Percentiles rank a stretch among this genome's conserved stretches.
These are phyloP conservation scores for Letharia columbiana DNA, from an alignment of 495 filamentous ascomycete genomes.

Conservation along the genomic window DNA sequence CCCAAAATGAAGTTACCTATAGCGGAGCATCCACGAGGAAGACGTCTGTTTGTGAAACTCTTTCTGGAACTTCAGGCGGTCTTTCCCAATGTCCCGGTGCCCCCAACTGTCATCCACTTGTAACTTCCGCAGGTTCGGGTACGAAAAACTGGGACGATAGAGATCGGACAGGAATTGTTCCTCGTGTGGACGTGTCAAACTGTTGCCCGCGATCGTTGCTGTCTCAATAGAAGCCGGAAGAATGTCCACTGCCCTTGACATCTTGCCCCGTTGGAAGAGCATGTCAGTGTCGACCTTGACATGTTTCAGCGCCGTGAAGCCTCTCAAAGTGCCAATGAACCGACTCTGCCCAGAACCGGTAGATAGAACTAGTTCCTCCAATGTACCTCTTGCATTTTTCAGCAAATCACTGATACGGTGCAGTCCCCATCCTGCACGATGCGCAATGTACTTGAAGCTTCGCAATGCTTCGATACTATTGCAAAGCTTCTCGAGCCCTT, in stretches of 20 bases:
- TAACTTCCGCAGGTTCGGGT: constrained; percentile 14
- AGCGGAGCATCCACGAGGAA: constrained; percentile 21
- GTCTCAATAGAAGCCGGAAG: constrained; percentile 22
- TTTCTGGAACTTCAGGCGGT: constrained; percentile 22
- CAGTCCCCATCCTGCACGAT: constrained; percentile 22
- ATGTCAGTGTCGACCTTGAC: constrained; percentile 21
- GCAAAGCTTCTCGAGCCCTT: constrained; percentile 23
- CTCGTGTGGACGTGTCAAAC: constrained; percentile 16
- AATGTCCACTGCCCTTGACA: constrained; percentile 20
- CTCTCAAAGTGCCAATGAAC: constrained; percentile 20
- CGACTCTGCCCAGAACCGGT: constrained; percentile 18
- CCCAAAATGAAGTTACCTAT: background rate
- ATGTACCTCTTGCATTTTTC: constrained; percentile 18
- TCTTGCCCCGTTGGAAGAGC: constrained; percentile 19
- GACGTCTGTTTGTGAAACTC: constrained; percentile 23
- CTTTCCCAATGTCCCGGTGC: constrained; percentile 19
- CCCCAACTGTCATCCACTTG: constrained; percentile 22
- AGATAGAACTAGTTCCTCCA: constrained; percentile 19
- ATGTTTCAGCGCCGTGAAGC: constrained; percentile 20
- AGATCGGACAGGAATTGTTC: constrained; percentile 22
- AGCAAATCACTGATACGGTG: constrained; percentile 16
- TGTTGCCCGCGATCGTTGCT: constrained; percentile 20
- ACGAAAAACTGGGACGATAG: constrained; percentile 20
- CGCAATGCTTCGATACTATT: constrained; percentile 13
- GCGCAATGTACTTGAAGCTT: constrained; percentile 21